Evolutionary conservation across 805 yeast genomes (phyloP).

Genomic region (Schizosaccharomyces lindneri): DNA sequence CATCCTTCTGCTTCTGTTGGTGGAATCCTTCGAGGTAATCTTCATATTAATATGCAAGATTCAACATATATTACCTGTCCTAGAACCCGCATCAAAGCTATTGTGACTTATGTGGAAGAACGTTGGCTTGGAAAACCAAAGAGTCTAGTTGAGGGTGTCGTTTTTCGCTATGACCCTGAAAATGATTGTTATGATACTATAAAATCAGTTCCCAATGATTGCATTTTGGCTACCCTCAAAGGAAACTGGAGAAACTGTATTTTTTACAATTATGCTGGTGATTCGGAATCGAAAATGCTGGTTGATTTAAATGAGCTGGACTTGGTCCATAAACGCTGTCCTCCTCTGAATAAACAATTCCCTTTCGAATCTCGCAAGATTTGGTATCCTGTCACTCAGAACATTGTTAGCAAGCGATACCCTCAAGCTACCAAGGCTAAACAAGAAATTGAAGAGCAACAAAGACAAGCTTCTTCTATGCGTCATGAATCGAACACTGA

Average conservation of each 20-base stretch:
- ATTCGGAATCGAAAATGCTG: background rate
- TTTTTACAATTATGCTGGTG: background rate
- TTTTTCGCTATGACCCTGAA: background rate
- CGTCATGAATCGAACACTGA: background rate
- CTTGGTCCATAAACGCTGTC: background rate
- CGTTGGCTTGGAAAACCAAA: constrained; percentile 3
- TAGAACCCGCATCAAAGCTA: background rate
- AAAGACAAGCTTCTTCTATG: background rate
- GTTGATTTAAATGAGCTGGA: background rate
- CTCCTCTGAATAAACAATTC: background rate
- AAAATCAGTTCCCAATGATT: background rate
- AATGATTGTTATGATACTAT: background rate
- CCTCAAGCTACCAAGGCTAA: background rate
- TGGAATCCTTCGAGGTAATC: constrained; percentile 1
- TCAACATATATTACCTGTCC: background rate
- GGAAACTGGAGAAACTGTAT: constrained; percentile 1
- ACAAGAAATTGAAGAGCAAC: background rate
- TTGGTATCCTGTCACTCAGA: constrained; percentile 1
- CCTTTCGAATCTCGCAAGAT: background rate
- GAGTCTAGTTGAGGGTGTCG: background rate
- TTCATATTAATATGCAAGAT: background rate
- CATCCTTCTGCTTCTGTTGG: constrained; percentile 1
- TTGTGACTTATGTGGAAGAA: background rate
- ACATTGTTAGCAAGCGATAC: background rate
- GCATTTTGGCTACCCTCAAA: background rate